Base-by-base conservation (phyloP, 306 rosid genomes). In the Cicer cuneatum region DNA sequence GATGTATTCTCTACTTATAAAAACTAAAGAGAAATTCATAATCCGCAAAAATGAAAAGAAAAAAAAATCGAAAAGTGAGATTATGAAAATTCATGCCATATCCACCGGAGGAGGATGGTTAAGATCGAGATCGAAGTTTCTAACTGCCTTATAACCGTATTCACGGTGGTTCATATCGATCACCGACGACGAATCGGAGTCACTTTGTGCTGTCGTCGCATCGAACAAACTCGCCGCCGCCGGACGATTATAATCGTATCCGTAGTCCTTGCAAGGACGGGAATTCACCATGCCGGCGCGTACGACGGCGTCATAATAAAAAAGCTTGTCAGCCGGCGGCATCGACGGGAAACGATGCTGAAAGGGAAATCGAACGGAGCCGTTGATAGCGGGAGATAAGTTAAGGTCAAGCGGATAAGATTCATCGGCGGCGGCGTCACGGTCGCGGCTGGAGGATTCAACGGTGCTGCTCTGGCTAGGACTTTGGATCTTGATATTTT, bases 381-480 rank as follows among this genome's bases (percentile, higher is more conserved):
- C n/a, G 29, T 76, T 19, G 7, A 54, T 19, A 52, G 79, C 70
- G 5, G 84, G 84, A 35, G 78, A 54, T 1, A 90, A 71, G 53
- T 90, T 91, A 37, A 90, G 97, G 33, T 95, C 89, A 41, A 90
- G 59, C 52, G 96, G 90, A 0, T 85, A 80, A 10, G 99, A 94
- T 14, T 92, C 99, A 7, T 89, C 99, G 0, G 83, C 85, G 82
- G 83, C 81, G 67, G 86, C 85, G 38, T 72, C 83, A 6, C 49
- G 78, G 48, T 81, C 96, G 5, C 90, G 96, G 87, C 90, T 87
- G 1, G 96, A 92, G 1, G 99, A 94, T 69, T 94, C 99, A 10
- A 92, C 96, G 74, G 97, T 90, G 80, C 98, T 92, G 78, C 99
- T 92, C 82, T 94, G 99, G 79, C 98, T 92, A 0, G 99, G 97